These are phyloP conservation scores for Arachnopeziza araneosa DNA, from an alignment of 2,329 filamentous ascomycete species.

Conservation along the genomic window DNA sequence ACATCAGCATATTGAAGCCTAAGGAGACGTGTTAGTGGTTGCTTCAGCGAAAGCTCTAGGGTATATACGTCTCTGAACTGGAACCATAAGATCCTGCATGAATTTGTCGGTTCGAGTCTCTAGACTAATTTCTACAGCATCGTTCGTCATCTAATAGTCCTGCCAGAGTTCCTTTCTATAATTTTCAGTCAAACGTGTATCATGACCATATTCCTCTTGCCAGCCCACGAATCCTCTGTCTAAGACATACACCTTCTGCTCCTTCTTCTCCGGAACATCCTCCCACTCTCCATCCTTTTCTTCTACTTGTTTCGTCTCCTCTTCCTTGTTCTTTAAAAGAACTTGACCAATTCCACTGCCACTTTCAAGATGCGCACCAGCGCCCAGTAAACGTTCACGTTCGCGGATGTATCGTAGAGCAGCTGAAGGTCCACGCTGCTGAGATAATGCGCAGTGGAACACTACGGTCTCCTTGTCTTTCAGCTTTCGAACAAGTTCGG, in stretches of 20 bases:
- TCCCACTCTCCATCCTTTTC: conserved; percentile 28
- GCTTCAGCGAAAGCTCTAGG: too few species aligned
- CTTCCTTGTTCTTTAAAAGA: conserved; percentile 17
- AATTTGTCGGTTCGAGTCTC: too few species aligned
- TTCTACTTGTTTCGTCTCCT: conserved; percentile 19
- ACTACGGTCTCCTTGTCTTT: conserved; percentile 76
- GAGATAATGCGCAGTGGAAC: conserved; percentile 90
- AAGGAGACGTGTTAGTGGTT: too few species aligned
- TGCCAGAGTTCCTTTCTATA: conserved; percentile 82
- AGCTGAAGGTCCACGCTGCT: conserved; percentile 81
- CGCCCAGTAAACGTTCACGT: conserved; percentile 45
- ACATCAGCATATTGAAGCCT: too few species aligned
- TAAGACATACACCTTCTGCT: conserved; percentile 74
- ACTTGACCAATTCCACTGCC: conserved; percentile 16
- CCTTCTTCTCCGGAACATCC: conserved; percentile 24
- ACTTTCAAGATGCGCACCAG: conserved; percentile 14
- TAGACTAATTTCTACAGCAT: too few species aligned
- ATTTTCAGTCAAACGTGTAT: conserved; percentile 74
- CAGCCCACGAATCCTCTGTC: conserved; percentile 82
- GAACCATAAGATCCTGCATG: too few species aligned
- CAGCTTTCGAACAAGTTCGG: conserved; percentile 75
- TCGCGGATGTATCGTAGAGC: conserved; percentile 76
- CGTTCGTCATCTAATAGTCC: conserved; percentile 6
- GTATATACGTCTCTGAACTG: too few species aligned
- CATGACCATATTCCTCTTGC: conserved; percentile 78